Evolutionary conservation across 2,329 filamentous ascomycete genomes (phyloP).

Genomic region (Elsinoe fawcettii): DNA sequence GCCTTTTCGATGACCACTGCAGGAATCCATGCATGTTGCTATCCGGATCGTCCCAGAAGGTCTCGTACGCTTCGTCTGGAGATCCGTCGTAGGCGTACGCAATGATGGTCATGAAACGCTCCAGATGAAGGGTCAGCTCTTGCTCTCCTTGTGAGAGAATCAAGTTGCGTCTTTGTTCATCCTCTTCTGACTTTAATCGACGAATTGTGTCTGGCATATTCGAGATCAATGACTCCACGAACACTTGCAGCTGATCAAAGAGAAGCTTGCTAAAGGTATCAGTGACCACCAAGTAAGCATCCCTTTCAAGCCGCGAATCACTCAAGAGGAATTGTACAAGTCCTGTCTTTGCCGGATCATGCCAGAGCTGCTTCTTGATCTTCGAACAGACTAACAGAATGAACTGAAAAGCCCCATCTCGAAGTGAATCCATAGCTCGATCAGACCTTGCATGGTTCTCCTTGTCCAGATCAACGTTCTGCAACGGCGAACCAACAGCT

Average conservation of each 20-base stretch:
- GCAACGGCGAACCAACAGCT: conserved; percentile 50
- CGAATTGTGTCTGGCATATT: conserved; percentile 91
- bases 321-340: conserved; percentile 76
- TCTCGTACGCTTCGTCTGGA: conserved; percentile 65
- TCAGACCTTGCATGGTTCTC: conserved; percentile 64
- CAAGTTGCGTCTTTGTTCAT: conserved; percentile 61
- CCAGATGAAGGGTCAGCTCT: conserved; percentile 50
- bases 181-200: conserved; percentile 77
- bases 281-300: conserved; percentile 58
- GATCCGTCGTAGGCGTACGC: conserved; percentile 84
- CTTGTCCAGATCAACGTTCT: conserved; percentile 54
- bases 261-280: conserved; percentile 63
- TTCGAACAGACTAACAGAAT: conserved; percentile 78
- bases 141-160: conserved; percentile 45
- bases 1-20: conserved; percentile 91
- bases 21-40: conserved; percentile 91
- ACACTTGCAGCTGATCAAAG: conserved; percentile 75
- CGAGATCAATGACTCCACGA: conserved; percentile 86
- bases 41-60: conserved; percentile 88
- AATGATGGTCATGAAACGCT: conserved; percentile 86
- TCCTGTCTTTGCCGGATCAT: conserved; percentile 75
- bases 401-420: conserved; percentile 84
- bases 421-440: conserved; percentile 53
- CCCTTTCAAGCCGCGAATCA: conserved; percentile 61
- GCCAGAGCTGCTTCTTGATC: conserved; percentile 72